Conservation (phyloP, 257 asterid species). For the Jacaranda copaia region DNA sequence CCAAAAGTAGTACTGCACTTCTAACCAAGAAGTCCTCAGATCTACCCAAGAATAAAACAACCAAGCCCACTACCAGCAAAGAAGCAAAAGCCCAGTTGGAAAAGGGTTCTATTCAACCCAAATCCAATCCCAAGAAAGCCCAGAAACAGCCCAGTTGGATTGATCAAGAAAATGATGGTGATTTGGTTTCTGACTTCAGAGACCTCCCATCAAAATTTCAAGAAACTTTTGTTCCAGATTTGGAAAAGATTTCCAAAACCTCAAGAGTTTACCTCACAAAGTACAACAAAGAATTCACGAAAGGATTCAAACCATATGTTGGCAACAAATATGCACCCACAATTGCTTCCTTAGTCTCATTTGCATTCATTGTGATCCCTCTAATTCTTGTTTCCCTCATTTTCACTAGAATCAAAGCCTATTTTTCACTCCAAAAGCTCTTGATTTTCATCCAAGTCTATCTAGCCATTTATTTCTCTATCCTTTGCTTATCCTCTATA, state of each 20-base stretch:
- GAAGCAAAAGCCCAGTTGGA: conserved; percentile 42
- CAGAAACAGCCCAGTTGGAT: conserved; percentile 50
- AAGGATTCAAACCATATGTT: conserved; percentile 78
- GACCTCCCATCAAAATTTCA: conserved; percentile 78
- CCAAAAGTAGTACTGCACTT: conserved; percentile 28
- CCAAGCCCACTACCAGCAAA: conserved; percentile 44
- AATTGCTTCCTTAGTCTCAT: conserved; percentile 66
- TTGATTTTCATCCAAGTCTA: conserved; percentile 85
- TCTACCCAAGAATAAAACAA: conserved; percentile 65
- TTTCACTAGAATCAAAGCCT: conserved; percentile 75
- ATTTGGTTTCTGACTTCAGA: conserved; percentile 66
- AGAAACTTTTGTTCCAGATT: conserved; percentile 79
- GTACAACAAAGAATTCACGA: conserved; percentile 81
- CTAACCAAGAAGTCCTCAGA: conserved; percentile 61
- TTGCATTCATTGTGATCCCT: conserved; percentile 79
- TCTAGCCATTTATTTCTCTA: conserved; percentile 82
- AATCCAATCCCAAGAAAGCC: conserved; percentile 40
- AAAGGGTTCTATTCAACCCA: conserved; percentile 30
- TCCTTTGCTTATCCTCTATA: conserved; percentile 70
- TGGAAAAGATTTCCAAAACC: conserved; percentile 74
- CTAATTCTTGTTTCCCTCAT: conserved; percentile 76
- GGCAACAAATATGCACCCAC: conserved; percentile 86
- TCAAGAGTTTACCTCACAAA: conserved; percentile 62
- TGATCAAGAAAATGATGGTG: conserved; percentile 55
- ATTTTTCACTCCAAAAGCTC: conserved; percentile 81